These are phyloP conservation scores for Aspergillus hancockii DNA, from an alignment of 495 filamentous ascomycete species.

Conservation along the genomic window DNA sequence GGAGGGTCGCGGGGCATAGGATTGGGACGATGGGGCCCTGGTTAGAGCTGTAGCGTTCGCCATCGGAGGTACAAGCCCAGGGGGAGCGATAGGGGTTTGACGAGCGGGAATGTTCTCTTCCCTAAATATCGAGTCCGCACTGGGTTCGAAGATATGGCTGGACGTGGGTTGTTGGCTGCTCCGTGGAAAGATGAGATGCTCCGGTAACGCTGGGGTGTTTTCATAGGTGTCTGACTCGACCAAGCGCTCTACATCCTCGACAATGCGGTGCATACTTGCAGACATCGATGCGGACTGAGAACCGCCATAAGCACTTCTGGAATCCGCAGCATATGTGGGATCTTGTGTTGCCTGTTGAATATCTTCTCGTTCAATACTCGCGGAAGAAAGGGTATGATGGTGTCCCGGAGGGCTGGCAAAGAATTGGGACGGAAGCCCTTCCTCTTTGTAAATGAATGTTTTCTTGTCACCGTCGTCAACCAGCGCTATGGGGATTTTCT, in stretches of 20 bases:
- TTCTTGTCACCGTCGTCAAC: conserved; percentile 50
- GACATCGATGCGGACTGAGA: conserved; percentile 51
- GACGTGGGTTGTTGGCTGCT: conserved; percentile 30
- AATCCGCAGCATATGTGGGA: conserved; percentile 33
- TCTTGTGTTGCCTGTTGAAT: conserved; percentile 38
- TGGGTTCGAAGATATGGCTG: conserved; percentile 26
- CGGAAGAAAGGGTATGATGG: conserved; percentile 38
- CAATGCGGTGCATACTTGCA: conserved; percentile 60
- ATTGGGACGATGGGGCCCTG: conserved; percentile 32
- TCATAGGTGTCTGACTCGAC: conserved; percentile 58
- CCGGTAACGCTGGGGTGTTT: conserved; percentile 35
- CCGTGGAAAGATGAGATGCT: conserved; percentile 27
- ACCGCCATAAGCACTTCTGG: conserved; percentile 39
- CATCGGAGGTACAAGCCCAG: conserved; percentile 38
- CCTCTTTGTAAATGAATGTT: conserved; percentile 58
- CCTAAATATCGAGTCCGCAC: conserved; percentile 23
- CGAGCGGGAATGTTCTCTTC: conserved; percentile 27
- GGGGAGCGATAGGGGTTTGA: conserved; percentile 37
- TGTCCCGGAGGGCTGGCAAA: conserved; percentile 44
- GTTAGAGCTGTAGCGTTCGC: conserved; percentile 24
- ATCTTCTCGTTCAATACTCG: conserved; percentile 47
- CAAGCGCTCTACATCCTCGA: conserved; percentile 59
- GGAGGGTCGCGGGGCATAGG: conserved; percentile 36
- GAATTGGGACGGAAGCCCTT: conserved; percentile 52
- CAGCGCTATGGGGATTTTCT: conserved; percentile 49